Percentiles rank a stretch among this genome's conserved stretches.
These are phyloP conservation scores for Camelina laxa DNA, from an alignment of 345 rosid species.

Conservation along the genomic window DNA sequence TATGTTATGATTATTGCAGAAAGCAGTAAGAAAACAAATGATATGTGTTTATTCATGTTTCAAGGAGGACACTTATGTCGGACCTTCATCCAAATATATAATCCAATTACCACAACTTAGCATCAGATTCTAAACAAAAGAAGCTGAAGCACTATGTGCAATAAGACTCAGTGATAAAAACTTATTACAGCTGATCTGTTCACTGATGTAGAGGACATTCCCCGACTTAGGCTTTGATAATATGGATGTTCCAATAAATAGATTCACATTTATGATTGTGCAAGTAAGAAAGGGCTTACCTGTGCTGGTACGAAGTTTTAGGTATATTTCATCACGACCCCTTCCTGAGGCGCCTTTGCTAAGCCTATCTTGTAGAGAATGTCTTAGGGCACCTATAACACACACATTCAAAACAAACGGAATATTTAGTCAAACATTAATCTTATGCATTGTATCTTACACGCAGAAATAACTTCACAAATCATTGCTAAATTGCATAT, in stretches of 20 bases:
- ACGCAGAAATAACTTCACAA: slow-evolving; percentile 10
- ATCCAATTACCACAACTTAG: slow-evolving; percentile 9
- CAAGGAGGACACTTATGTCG: slow-evolving; percentile 7
- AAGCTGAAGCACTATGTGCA: slow-evolving; percentile 3
- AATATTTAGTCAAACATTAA: not conserved
- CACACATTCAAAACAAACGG: slow-evolving; percentile 16
- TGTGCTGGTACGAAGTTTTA: slow-evolving; percentile 93
- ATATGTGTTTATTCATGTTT: slow-evolving; percentile 16
- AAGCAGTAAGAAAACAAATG: not conserved
- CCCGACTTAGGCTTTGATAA: slow-evolving; percentile 7
- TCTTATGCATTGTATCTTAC: slow-evolving; percentile 4
- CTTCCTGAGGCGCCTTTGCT: slow-evolving; percentile 85
- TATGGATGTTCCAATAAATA: slow-evolving; percentile 1
- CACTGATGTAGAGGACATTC: not conserved
- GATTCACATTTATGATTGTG: slow-evolving; percentile 3
- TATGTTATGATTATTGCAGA: slow-evolving; percentile 21
- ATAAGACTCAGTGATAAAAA: not conserved
- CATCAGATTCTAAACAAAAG: not conserved
- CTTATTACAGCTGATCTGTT: slow-evolving; percentile 20
- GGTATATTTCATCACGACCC: slow-evolving; percentile 78
- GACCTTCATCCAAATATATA: slow-evolving; percentile 13
- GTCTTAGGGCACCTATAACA: slow-evolving; percentile 81
- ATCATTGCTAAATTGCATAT: slow-evolving; percentile 15
- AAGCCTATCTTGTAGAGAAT: slow-evolving; percentile 91
- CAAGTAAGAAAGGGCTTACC: slow-evolving; percentile 51